These are phyloP conservation scores for Wickerhamiella brachini DNA, from an alignment of 805 yeast species.

Conservation along the genomic window DNA sequence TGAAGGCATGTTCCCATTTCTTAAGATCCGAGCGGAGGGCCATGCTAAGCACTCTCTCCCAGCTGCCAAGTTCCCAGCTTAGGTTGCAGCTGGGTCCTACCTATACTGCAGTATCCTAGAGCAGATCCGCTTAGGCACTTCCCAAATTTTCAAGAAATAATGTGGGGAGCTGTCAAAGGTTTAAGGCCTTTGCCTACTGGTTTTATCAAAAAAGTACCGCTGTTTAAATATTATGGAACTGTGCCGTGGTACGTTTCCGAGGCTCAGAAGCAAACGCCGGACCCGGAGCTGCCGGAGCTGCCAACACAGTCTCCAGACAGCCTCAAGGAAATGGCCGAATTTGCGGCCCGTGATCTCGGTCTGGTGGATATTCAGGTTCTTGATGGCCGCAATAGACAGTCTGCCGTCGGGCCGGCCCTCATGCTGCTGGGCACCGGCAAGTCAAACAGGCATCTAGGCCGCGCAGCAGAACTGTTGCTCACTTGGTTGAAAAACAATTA, in stretches of 20 bases:
- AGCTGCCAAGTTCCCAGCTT: no score
- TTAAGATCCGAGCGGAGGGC: conserved; percentile 34
- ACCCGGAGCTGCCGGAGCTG: conserved; percentile 34
- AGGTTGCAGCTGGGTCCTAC: no score
- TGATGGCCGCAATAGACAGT: conserved; percentile 34
- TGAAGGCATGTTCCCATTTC: conserved; percentile 40
- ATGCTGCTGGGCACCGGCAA: conserved; percentile 65
- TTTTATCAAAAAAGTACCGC: background rate
- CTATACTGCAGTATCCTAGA: no score
- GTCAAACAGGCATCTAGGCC: conserved; percentile 59
- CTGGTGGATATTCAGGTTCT: conserved; percentile 46
- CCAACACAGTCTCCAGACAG: conserved; percentile 48
- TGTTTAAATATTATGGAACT: background rate
- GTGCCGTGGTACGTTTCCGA: conserved; percentile 47
- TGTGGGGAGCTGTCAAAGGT: background rate
- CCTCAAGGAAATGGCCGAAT: conserved; percentile 32
- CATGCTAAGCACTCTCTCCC: no score
- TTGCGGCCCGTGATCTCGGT: conserved; percentile 49
- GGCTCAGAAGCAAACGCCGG: conserved; percentile 20
- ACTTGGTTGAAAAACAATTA: conserved; percentile 42
- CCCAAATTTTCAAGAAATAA: background rate
- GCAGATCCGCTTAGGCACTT: no score
- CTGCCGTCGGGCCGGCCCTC: conserved; percentile 30
- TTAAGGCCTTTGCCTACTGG: background rate
- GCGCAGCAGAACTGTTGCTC: conserved; percentile 49